Base-by-base conservation (phyloP, 306 rosid genomes). In the Astragalus membranaceus region DNA sequence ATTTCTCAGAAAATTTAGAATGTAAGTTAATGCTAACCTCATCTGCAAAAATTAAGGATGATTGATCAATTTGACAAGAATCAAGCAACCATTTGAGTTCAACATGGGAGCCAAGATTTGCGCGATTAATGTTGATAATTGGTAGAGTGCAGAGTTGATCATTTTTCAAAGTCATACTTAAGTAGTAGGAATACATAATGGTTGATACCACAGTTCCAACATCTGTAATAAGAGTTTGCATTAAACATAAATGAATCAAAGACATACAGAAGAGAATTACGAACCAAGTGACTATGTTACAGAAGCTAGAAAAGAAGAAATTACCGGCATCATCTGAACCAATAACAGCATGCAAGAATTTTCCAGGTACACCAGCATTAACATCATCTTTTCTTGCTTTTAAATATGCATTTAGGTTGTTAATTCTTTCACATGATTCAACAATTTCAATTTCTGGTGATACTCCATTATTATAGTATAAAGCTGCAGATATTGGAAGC, bases 41-140 rank as follows among this genome's bases (percentile, higher is more conserved):
- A 59, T 92, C 95, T 32, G 84, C 57, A 77, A 92, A 92, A 51
- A 86, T 78, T 67, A 92, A 80, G 75, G 92, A 86, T 51, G 82
- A 62, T 47, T 74, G 85, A 75, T 92, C 89, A 70, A 92, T 86
- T 75, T 82, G 93, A 81, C 96, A 92, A 43, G 96, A 92, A 71
- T 78, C 88, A 61, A 92, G 85, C 79, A 92, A 78, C 96, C 98
- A 92, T 69, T 81, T 86, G 67, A 92, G 85, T 71, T 86, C 93
- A 68, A 83, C 85, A 82, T 78, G 89, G 46, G 92, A 85, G 42
- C 51, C 75, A 33, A 89, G 88, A 73, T 79, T 89, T 33, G 71
- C 73, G 78, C 96, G 77, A 78, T 85, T 83, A 73, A 86, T 85
- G 86, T 85, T 92, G 84, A 92, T 85, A 79, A 89, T 77, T 58